Conservation (phyloP, 176 grass and related monocot genomes). For the Carex cristatella region DNA sequence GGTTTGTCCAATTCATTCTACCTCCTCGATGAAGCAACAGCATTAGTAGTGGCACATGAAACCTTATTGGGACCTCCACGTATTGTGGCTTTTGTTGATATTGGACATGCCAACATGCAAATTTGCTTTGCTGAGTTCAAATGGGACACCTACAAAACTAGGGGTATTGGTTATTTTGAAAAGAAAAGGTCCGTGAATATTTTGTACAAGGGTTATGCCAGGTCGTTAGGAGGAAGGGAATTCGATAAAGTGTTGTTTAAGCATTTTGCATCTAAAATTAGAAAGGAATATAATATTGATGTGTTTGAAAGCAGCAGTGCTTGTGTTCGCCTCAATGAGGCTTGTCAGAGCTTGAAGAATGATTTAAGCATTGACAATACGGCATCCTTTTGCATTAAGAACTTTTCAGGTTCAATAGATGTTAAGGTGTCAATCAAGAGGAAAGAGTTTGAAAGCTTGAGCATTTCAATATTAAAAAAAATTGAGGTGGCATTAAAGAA, state of each 20-base stretch:
- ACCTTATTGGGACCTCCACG: too few species aligned
- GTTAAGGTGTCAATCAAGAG: neutral
- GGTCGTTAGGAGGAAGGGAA: conserved; percentile 65
- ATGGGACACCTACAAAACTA: too few species aligned
- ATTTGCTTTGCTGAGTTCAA: conserved; percentile 30
- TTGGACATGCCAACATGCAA: neutral
- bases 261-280: conserved; percentile 51
- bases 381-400: conserved; percentile 61
- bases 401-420: conserved; percentile 66
- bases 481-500: too few species aligned
- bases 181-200: conserved; percentile 24
- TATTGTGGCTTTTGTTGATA: conserved; percentile 8
- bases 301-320: conserved; percentile 56
- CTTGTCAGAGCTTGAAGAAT: neutral
- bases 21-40: conserved; percentile 3
- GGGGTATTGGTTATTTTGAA: too few species aligned
- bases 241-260: conserved; percentile 40
- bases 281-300: conserved; percentile 58
- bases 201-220: conserved; percentile 51
- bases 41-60: neutral
- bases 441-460: too few species aligned
- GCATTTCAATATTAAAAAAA: too few species aligned
- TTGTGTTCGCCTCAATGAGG: conserved; percentile 8
- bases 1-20: neutral
- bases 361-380: conserved; percentile 56